Conservation (phyloP, 768 basidiomycete genomes). For the Cystofilobasidium macerans region DNA sequence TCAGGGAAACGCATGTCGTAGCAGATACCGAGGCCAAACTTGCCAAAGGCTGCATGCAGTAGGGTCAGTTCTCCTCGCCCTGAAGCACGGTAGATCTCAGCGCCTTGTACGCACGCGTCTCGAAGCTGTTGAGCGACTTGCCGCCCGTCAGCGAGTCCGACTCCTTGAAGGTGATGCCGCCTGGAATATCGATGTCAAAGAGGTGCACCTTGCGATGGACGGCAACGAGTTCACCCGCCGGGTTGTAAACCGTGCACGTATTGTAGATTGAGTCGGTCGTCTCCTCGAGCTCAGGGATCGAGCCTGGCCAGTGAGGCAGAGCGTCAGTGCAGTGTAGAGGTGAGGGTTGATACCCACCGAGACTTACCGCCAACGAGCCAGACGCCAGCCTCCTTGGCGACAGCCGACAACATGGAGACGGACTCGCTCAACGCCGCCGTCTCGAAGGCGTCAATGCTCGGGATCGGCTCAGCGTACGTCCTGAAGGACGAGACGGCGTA, state of each 20-base stretch:
- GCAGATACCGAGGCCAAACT: slow-evolving; percentile 76
- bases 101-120: slow-evolving; percentile 54
- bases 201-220: slow-evolving; percentile 89
- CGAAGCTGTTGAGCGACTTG: slow-evolving; percentile 60
- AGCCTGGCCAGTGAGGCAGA: slow-evolving; percentile 47
- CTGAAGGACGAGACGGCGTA: slow-evolving; percentile 56
- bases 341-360: not conserved
- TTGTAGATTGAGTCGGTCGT: slow-evolving; percentile 65
- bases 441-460: slow-evolving; percentile 5
- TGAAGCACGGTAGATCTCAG: not conserved
- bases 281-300: slow-evolving; percentile 74
- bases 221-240: slow-evolving; percentile 67
- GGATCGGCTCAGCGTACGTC: slow-evolving; percentile 56
- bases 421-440: slow-evolving; percentile 44
- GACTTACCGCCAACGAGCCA: slow-evolving; percentile 85
- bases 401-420: slow-evolving; percentile 65
- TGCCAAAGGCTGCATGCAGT: slow-evolving; percentile 65
- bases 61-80: not conserved
- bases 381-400: slow-evolving; percentile 61
- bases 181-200: slow-evolving; percentile 85
- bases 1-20: slow-evolving; percentile 50
- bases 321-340: not conserved
- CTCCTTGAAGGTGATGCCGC: slow-evolving; percentile 42
- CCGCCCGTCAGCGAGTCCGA: slow-evolving; percentile 79
- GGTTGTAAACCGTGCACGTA: slow-evolving; percentile 82